phyloP scores from a whole-genome alignment of 371 early-diverging fungal species.

The Gilbertella persicaria region DNA sequence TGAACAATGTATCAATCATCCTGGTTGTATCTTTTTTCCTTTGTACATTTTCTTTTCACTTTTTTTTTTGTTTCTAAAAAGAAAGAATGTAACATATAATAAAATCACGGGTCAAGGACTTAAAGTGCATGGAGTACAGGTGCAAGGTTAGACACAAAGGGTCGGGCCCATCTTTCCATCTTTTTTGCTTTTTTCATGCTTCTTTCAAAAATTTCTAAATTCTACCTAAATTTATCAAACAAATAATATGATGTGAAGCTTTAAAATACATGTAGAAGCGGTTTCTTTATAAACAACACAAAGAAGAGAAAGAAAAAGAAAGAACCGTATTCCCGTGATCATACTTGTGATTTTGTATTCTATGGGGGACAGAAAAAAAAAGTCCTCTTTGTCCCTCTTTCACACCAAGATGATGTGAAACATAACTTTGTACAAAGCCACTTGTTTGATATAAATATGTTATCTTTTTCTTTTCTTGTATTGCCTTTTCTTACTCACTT shows the following conservation, averaged over 20 bases:
- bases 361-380: not conserved
- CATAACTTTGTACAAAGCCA: slow-evolving; percentile 10
- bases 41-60: not conserved
- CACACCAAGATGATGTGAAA: slow-evolving; percentile 26
- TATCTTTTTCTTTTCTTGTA: slow-evolving; percentile 6
- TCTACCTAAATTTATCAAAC: not conserved
- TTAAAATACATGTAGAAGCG: too few species aligned
- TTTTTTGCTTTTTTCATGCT: not conserved
- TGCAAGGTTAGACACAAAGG: slow-evolving; percentile 18
- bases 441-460: slow-evolving; percentile 11
- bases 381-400: slow-evolving; percentile 19
- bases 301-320: not conserved
- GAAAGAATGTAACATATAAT: slow-evolving; percentile 23
- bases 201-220: not conserved
- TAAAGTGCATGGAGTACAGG: slow-evolving; percentile 18
- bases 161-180: slow-evolving; percentile 13
- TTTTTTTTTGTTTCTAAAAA: slow-evolving; percentile 5
- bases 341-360: slow-evolving; percentile 22
- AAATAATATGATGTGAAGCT: not conserved
- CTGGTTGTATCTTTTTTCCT: too few species aligned
- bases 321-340: slow-evolving; percentile 19
- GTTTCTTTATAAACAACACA: too few species aligned
- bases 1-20: too few species aligned
- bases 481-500: not conserved
- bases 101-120: slow-evolving; percentile 22